A percentile compares a stretch with the other conserved stretches of the same genome.
phyloP scores from a whole-genome alignment of 2,329 filamentous ascomycete genomes.

The Paecilomyces niveus region DNA sequence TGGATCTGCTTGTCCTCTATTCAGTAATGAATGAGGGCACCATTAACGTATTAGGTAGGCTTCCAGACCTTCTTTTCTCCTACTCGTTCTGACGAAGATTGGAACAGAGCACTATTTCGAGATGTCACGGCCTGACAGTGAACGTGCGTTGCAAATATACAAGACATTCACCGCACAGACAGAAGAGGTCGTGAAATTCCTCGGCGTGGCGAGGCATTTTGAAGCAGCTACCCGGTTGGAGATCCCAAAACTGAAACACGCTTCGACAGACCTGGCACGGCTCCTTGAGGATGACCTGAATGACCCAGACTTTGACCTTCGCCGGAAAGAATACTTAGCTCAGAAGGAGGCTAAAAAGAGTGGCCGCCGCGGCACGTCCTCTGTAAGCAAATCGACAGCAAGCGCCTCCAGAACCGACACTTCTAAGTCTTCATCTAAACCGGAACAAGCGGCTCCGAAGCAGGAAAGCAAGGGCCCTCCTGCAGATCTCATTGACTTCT shows the following conservation, averaged over 20 bases:
- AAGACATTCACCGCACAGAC: constrained; percentile 87
- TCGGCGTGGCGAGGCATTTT: constrained; percentile 79
- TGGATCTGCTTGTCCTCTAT: constrained; percentile 84
- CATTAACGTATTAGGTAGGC: constrained; percentile 86
- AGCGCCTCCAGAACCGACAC: constrained; percentile 22
- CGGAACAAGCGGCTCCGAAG: constrained; percentile 21
- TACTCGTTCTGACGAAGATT: background rate
- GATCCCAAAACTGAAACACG: constrained; percentile 95
- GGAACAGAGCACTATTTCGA: constrained; percentile 86
- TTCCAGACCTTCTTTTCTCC: background rate
- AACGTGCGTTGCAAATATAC: constrained; percentile 86
- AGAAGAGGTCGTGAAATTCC: constrained; percentile 83
- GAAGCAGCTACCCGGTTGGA: constrained; percentile 88
- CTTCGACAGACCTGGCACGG: constrained; percentile 80
- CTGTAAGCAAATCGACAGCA: constrained; percentile 18
- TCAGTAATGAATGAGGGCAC: constrained; percentile 94
- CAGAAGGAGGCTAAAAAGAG: constrained; percentile 68
- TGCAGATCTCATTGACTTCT: constrained; percentile 86
- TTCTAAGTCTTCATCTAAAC: constrained; percentile 13
- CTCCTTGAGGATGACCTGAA: constrained; percentile 92
- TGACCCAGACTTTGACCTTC: constrained; percentile 90
- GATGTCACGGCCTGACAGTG: constrained; percentile 90
- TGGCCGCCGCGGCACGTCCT: constrained; percentile 33
- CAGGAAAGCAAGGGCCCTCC: constrained; percentile 31
- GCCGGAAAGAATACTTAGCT: constrained; percentile 83